phyloP scores from a whole-genome alignment of 495 filamentous ascomycete genomes.

The Penicillium cinerascens region DNA sequence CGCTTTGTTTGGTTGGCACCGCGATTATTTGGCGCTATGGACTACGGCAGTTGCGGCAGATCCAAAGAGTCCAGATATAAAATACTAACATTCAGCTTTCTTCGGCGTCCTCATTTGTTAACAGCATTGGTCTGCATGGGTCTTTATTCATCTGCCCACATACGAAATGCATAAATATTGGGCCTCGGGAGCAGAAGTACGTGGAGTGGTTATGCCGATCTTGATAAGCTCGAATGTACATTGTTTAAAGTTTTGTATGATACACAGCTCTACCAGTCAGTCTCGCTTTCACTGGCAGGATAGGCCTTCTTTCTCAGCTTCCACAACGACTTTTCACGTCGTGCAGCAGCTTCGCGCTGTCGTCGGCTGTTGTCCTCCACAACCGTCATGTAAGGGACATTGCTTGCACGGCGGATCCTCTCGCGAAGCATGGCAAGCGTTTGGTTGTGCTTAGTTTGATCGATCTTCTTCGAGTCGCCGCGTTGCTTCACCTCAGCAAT shows the following conservation, averaged over 20 bases:
- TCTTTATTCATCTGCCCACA: too few species aligned
- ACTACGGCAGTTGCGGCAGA: conserved; percentile 19
- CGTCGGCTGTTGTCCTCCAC: conserved; percentile 36
- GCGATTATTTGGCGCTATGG: conserved; percentile 19
- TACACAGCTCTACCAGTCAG: conserved; percentile 27
- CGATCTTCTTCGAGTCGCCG: conserved; percentile 2
- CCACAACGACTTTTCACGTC: conserved; percentile 41
- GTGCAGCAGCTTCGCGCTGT: conserved; percentile 29
- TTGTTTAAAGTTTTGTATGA: not conserved
- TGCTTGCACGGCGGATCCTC: conserved; percentile 37
- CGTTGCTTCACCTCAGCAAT: conserved; percentile 24
- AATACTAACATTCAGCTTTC: not conserved
- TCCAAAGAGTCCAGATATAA: conserved; percentile 13
- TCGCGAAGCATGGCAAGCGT: conserved; percentile 28
- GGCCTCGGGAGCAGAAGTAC: too few species aligned
- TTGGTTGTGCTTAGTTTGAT: conserved; percentile 17
- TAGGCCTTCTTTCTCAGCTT: conserved; percentile 46
- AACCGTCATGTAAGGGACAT: conserved; percentile 47
- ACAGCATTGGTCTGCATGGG: too few species aligned
- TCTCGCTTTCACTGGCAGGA: conserved; percentile 41
- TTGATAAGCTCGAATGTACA: too few species aligned
- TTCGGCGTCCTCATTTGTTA: too few species aligned
- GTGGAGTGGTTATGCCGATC: too few species aligned
- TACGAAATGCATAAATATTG: too few species aligned
- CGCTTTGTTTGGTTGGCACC: conserved; percentile 13